phyloP scores from a whole-genome alignment of 768 basidiomycete genomes.

The Termitomyces eurrhizus region DNA sequence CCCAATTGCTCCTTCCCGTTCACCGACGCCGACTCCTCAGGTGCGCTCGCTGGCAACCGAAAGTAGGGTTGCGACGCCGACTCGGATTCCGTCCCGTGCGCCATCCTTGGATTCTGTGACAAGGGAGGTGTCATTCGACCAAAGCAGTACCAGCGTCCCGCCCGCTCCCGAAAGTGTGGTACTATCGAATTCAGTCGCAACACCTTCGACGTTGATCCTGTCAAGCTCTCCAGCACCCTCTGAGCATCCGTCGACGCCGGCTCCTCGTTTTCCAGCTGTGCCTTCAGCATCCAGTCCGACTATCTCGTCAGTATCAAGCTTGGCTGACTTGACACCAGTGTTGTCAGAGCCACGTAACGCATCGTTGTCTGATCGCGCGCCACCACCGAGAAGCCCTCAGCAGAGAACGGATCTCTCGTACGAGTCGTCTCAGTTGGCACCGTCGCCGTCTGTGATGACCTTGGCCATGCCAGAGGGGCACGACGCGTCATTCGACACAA shows the following conservation, averaged over 20 bases:
- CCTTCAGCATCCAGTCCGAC: conserved; percentile 17
- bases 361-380: conserved; percentile 31
- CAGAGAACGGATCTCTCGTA: conserved; percentile 65
- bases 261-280: conserved; percentile 4
- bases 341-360: conserved; percentile 26
- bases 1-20: conserved; percentile 17
- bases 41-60: conserved; percentile 12
- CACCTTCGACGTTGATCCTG: conserved; percentile 17
- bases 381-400: conserved; percentile 34
- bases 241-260: conserved; percentile 18
- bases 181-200: conserved; percentile 16
- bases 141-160: conserved; percentile 10
- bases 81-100: conserved; percentile 29
- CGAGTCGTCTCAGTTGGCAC: conserved; percentile 70
- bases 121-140: conserved; percentile 9
- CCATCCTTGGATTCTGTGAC: conserved; percentile 15
- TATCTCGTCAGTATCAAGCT: conserved; percentile 26
- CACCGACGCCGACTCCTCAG: conserved; percentile 6
- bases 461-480: conserved; percentile 53
- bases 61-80: conserved; percentile 29
- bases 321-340: conserved; percentile 40
- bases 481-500: conserved; percentile 72
- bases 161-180: conserved; percentile 10
- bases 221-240: conserved; percentile 20
- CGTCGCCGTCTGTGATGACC: conserved; percentile 61